Evolutionary conservation across 2,329 filamentous ascomycete species (phyloP).

Genomic region (Ophiocordyceps camponoti-leonardi): DNA sequence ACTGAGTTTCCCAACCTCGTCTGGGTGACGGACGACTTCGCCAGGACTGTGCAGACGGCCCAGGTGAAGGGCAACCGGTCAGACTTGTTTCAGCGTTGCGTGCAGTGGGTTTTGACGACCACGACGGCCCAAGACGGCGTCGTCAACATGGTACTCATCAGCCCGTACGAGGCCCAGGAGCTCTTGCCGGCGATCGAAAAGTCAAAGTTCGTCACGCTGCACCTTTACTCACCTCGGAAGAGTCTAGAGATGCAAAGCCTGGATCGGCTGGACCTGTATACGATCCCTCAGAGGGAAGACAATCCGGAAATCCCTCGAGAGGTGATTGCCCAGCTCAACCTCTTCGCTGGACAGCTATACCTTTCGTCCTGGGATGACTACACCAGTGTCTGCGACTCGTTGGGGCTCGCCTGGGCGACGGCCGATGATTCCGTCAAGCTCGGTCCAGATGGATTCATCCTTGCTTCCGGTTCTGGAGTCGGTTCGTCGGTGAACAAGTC

Average conservation of each 20-base stretch:
- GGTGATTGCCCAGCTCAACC: constrained; percentile 32
- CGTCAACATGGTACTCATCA: constrained; percentile 32
- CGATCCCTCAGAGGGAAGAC: neutral
- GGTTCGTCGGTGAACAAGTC: neutral
- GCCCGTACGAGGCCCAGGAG: constrained; percentile 38
- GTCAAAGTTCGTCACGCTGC: constrained; percentile 18
- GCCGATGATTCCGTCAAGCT: constrained; percentile 7
- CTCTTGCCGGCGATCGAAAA: neutral
- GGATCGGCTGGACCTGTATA: constrained; percentile 9
- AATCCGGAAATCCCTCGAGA: constrained; percentile 1
- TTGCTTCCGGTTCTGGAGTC: neutral
- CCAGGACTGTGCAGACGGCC: neutral
- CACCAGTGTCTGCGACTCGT: constrained; percentile 24
- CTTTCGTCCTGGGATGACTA: constrained; percentile 35
- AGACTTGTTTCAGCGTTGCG: constrained; percentile 8
- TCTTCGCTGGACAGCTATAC: constrained; percentile 51
- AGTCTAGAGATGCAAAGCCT: constrained; percentile 1
- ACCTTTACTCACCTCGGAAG: constrained; percentile 21
- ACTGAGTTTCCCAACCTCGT: constrained; percentile 2
- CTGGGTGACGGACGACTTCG: constrained; percentile 7
- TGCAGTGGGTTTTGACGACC: constrained; percentile 10
- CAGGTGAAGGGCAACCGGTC: neutral
- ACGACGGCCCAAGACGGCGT: neutral
- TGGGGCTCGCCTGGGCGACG: constrained; percentile 24
- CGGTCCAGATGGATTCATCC: neutral